Base-by-base conservation (phyloP, 1,284 basidiomycete species). In the Exobasidium cylindrosporum region DNA sequence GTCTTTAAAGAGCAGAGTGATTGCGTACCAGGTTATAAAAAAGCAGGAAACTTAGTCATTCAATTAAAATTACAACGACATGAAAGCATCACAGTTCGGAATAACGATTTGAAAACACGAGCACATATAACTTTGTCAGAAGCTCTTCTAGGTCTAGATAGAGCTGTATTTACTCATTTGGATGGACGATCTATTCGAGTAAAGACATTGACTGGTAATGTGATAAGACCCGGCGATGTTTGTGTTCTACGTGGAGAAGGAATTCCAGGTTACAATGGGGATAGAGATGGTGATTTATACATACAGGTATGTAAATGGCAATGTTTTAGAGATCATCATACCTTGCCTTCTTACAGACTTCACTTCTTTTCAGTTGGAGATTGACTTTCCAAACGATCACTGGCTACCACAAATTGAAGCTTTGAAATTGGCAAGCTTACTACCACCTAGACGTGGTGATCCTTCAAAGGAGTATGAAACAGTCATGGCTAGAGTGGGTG, bases 1-100 rank as follows among this genome's bases (percentile, higher is more conserved):
- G 88, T 95, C 1, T 85, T 97, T 58, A 83, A 87, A 17, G 93
- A 91, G 21, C 91, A 92, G 61, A 94, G 91, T 10, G 94, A 98
- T 76, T 89, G 95, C 81, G 84, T 88, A 3, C 63, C 31, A 56
- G 60, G 26, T 54, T 58, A 1, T 35, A 64, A 66, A 24, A 70
- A 72, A 50, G 67, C 76, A 0, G 76, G 74, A 17, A 69, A 73
- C 21, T 89, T 97, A 26, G 85, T 95, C 62, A 94, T 98, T 80
- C 84, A 88, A 24, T 84, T 97, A 55, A 86, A 87, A 74, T 83
- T 86, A 28, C 80, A 82, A 44, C 83, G 84, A 1, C 91, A 97
- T 69, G 83, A 86, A 1, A 87, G 88, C 0, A 94, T 97, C 77
- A 87, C 90, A 72, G 87, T 91, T 32, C 87, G 87, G 17, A 88